Conservation (phyloP, 2,329 filamentous ascomycete genomes). For the Penicillium frequentans region DNA sequence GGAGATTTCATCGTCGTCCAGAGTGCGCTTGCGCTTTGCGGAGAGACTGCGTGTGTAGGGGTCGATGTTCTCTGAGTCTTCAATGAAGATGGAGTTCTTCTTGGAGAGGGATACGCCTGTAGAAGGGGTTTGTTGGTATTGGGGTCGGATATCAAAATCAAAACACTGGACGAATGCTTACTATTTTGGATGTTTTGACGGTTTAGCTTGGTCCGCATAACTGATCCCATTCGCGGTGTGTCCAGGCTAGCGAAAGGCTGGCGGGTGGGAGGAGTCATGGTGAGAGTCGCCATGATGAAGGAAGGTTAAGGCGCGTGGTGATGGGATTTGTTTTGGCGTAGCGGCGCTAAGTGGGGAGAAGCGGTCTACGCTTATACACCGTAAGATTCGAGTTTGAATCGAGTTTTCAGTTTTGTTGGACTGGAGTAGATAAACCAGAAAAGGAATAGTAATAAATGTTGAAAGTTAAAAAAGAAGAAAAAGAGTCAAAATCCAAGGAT, state of each 20-base stretch:
- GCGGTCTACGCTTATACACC: conserved; percentile 1
- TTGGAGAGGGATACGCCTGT: conserved; percentile 14
- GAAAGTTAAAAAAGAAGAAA: not conserved
- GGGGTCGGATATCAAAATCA: not conserved
- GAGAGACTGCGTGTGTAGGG: conserved; percentile 53
- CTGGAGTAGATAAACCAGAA: not conserved
- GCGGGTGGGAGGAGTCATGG: conserved; percentile 35
- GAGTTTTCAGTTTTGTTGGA: not conserved
- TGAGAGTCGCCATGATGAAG: conserved; percentile 34
- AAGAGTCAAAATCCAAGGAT: not conserved
- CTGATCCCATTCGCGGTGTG: conserved; percentile 30
- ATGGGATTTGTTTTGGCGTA: conserved; percentile 25
- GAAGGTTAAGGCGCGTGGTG: not conserved
- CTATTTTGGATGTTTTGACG: conserved; percentile 34
- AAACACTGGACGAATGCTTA: conserved; percentile 14
- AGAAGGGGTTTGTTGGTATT: conserved; percentile 7
- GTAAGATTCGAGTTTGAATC: not conserved
- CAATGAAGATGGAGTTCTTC: conserved; percentile 23
- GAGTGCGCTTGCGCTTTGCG: conserved; percentile 44
- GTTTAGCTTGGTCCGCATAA: conserved; percentile 34
- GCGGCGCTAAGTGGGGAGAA: conserved; percentile 24
- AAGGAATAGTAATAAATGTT: not conserved
- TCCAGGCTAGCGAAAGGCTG: conserved; percentile 39
- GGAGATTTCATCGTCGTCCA: conserved; percentile 32
- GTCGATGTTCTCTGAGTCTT: conserved; percentile 61